Conservation (phyloP, 2,329 filamentous ascomycete genomes). For the Verticillium isaacii region DNA sequence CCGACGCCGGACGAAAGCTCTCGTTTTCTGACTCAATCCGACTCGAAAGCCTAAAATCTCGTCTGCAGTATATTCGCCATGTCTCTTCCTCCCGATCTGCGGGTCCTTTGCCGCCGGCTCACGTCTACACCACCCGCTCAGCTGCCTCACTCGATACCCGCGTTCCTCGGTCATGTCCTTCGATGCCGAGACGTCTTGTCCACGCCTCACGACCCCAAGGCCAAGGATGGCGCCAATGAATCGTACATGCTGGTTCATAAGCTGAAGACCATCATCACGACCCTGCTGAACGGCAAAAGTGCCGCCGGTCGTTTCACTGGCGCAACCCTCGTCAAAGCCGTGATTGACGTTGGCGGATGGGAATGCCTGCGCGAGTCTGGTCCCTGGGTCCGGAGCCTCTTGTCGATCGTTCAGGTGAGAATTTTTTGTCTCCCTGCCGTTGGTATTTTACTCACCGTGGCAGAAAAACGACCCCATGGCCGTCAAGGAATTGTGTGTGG, state of each 20-base stretch:
- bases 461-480: conserved; percentile 73
- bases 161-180: conserved; percentile 57
- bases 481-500: conserved; percentile 71
- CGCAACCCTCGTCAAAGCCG: conserved; percentile 72
- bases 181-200: conserved; percentile 60
- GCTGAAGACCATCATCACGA: conserved; percentile 71
- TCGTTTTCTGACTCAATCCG: background rate
- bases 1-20: background rate
- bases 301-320: conserved; percentile 73
- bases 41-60: background rate
- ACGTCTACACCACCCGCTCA: conserved; percentile 67
- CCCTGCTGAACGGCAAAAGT: conserved; percentile 72
- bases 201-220: conserved; percentile 52
- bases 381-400: conserved; percentile 72
- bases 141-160: conserved; percentile 68
- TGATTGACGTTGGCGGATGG: conserved; percentile 79
- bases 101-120: conserved; percentile 64
- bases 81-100: conserved; percentile 51
- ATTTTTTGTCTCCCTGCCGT: background rate
- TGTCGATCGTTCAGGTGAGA: conserved; percentile 67
- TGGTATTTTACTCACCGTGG: conserved; percentile 11
- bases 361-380: conserved; percentile 70
- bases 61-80: conserved; percentile 13
- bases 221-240: conserved; percentile 59
- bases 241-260: conserved; percentile 70